These are phyloP conservation scores for Saccharomycopsis sp. DNA, from an alignment of 805 yeast species.

Conservation along the genomic window DNA sequence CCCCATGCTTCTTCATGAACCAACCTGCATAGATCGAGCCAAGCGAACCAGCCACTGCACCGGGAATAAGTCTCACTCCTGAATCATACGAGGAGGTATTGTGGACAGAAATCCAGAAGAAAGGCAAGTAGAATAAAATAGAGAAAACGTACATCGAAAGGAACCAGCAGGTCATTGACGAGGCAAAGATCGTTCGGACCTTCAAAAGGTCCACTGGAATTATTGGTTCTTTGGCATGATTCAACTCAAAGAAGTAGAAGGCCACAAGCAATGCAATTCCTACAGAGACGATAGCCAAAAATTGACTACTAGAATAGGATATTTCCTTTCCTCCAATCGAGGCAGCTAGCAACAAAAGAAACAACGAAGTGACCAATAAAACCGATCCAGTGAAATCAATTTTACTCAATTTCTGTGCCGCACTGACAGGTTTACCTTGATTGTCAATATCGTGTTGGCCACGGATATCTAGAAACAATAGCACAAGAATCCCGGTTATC, in stretches of 20 bases:
- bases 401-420: conserved; percentile 36
- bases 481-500: conserved; percentile 34
- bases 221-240: conserved; percentile 46
- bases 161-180: conserved; percentile 45
- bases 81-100: conserved; percentile 47
- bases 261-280: conserved; percentile 36
- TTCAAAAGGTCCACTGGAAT: conserved; percentile 51
- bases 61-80: conserved; percentile 56
- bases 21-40: conserved; percentile 60
- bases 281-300: conserved; percentile 29
- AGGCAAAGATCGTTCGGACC: conserved; percentile 54
- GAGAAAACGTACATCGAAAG: conserved; percentile 34
- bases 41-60: conserved; percentile 49
- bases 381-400: conserved; percentile 52
- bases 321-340: conserved; percentile 48
- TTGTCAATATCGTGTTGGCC: conserved; percentile 30
- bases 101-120: conserved; percentile 52
- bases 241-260: conserved; percentile 33
- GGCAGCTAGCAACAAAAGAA: conserved; percentile 42
- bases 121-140: conserved; percentile 50
- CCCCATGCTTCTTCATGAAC: conserved; percentile 60
- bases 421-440: background rate
- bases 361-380: conserved; percentile 39
- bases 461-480: conserved; percentile 34
- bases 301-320: conserved; percentile 33